Percentiles rank a stretch among this genome's conserved stretches.
phyloP scores from a whole-genome alignment of 148 eudicot genomes.

The Diospyros lotus region DNA sequence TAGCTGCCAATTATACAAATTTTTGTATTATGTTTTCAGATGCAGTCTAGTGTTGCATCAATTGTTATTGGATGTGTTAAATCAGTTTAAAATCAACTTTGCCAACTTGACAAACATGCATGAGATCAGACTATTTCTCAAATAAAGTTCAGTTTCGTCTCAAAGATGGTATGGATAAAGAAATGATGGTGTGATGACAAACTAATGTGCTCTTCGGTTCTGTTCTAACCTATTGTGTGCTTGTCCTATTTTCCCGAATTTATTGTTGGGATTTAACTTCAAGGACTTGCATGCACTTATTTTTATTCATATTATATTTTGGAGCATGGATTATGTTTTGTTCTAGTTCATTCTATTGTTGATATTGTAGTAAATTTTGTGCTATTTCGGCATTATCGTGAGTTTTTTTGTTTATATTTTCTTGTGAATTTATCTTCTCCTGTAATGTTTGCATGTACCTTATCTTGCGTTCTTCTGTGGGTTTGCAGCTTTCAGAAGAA shows the following conservation, averaged over 20 bases:
- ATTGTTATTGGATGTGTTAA: neutral
- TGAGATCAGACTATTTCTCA: no score
- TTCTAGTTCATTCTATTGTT: neutral
- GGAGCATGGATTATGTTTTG: neutral
- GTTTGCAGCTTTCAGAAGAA: conserved; percentile 69
- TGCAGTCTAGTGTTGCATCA: neutral
- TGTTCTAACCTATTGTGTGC: neutral
- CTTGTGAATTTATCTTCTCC: neutral
- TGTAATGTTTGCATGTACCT: neutral
- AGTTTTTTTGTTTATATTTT: neutral
- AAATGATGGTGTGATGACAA: neutral
- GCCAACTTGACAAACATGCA: neutral
- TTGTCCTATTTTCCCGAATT: neutral
- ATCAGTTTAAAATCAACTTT: neutral
- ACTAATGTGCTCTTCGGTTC: neutral
- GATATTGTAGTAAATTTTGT: neutral
- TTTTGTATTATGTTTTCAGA: neutral
- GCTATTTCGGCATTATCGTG: neutral
- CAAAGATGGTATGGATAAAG: neutral
- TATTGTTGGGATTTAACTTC: neutral
- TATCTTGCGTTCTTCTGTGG: neutral
- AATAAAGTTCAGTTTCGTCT: no score
- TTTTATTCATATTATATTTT: neutral
- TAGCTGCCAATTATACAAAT: neutral
- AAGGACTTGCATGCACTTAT: neutral